Conservation (phyloP, 805 yeast species). For the Lachancea dasiensis region DNA sequence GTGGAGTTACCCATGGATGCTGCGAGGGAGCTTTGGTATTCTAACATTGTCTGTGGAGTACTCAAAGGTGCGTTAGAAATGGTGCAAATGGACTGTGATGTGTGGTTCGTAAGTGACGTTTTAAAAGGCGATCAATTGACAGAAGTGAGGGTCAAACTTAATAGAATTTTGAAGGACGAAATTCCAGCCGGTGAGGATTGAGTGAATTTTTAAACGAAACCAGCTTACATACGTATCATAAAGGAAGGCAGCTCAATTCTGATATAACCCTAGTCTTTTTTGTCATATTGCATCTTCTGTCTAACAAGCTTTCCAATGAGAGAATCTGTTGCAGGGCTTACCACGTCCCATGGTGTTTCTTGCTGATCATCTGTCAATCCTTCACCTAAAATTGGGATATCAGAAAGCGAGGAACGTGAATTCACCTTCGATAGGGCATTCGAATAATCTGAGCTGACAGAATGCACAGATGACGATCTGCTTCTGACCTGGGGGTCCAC, state of each 20-base stretch:
- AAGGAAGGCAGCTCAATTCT: neutral
- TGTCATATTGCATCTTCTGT: slow-evolving; percentile 25
- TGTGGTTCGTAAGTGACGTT: slow-evolving; percentile 68
- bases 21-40: slow-evolving; percentile 79
- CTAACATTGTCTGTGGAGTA: slow-evolving; percentile 85
- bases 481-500: slow-evolving; percentile 13
- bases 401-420: slow-evolving; percentile 55
- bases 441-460: slow-evolving; percentile 38
- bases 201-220: neutral
- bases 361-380: slow-evolving; percentile 13
- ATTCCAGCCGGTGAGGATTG: slow-evolving; percentile 95
- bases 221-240: neutral
- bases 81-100: slow-evolving; percentile 92
- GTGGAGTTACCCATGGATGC: slow-evolving; percentile 89
- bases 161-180: slow-evolving; percentile 79
- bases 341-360: neutral
- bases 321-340: slow-evolving; percentile 20
- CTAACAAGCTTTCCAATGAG: slow-evolving; percentile 17
- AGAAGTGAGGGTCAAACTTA: slow-evolving; percentile 67
- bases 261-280: slow-evolving; percentile 14
- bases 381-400: slow-evolving; percentile 52
- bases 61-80: slow-evolving; percentile 87
- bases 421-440: slow-evolving; percentile 58
- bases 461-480: slow-evolving; percentile 26
- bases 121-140: slow-evolving; percentile 79